phyloP scores from a whole-genome alignment of 1,284 basidiomycete species.

The Takashimella koratensis region DNA sequence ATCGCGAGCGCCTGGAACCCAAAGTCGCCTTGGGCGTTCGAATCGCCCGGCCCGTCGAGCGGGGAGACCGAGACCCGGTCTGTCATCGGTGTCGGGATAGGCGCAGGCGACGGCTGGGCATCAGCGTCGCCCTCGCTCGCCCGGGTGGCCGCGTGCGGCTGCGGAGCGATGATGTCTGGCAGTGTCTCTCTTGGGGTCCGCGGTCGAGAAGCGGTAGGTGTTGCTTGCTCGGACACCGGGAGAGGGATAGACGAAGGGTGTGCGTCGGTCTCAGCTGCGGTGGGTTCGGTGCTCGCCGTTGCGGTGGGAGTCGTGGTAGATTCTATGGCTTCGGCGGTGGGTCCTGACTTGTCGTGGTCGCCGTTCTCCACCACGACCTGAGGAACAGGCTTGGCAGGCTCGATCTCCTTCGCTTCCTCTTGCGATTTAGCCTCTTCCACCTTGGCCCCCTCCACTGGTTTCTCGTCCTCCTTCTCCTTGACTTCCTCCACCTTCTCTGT shows the following conservation, averaged over 20 bases:
- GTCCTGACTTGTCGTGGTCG: constrained; percentile 1
- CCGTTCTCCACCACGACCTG: background rate
- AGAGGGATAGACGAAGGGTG: constrained; percentile 27
- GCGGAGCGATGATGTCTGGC: constrained; percentile 5
- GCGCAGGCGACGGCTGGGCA: constrained; percentile 5
- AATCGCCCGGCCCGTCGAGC: constrained; percentile 29
- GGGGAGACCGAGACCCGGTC: constrained; percentile 44
- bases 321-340: constrained; percentile 1
- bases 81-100: constrained; percentile 12
- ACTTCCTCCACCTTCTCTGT: constrained; percentile 8
- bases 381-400: background rate
- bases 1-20: constrained; percentile 39
- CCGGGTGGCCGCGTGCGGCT: constrained; percentile 4
- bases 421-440: background rate
- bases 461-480: constrained; percentile 11
- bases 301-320: background rate
- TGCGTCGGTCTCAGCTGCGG: background rate
- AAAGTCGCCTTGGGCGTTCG: constrained; percentile 20
- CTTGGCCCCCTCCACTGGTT: too few relatives aligned
- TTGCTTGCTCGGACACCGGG: constrained; percentile 25
- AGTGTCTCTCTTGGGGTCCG: background rate
- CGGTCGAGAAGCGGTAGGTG: constrained; percentile 28
- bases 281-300: background rate
- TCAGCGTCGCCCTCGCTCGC: background rate
- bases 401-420: background rate